A percentile compares a stretch with the other conserved stretches of the same genome.
These are phyloP conservation scores for Trametes hirsuta DNA, from an alignment of 1,284 basidiomycete genomes.

Conservation along the genomic window DNA sequence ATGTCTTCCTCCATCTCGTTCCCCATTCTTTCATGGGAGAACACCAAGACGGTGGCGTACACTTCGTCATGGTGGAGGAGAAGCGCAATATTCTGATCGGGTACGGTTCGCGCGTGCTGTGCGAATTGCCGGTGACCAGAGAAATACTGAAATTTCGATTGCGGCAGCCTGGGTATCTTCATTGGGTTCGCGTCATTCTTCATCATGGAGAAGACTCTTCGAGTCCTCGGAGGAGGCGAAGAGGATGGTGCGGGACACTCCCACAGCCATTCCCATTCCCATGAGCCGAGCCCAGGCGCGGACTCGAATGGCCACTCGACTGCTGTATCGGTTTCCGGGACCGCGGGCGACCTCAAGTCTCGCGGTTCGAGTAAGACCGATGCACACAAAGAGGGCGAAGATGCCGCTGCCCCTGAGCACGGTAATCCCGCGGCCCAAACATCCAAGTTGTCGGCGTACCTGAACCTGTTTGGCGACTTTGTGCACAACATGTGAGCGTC, in stretches of 20 bases:
- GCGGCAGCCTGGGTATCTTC: constrained; percentile 70
- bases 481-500: constrained; percentile 80
- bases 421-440: constrained; percentile 43
- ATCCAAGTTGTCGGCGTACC: constrained; percentile 84
- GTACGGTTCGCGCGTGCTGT: constrained; percentile 41
- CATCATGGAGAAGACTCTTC: constrained; percentile 87
- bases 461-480: constrained; percentile 90
- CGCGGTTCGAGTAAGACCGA: constrained; percentile 32
- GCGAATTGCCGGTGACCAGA: neutral
- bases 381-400: constrained; percentile 22
- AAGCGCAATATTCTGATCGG: constrained; percentile 89
- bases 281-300: constrained; percentile 31
- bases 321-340: constrained; percentile 36
- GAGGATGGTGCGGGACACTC: constrained; percentile 44
- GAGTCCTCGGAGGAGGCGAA: constrained; percentile 73
- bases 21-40: constrained; percentile 92
- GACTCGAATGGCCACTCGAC: constrained; percentile 34
- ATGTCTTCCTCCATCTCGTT: constrained; percentile 88
- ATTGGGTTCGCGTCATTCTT: constrained; percentile 87
- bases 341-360: constrained; percentile 37
- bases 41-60: constrained; percentile 66
- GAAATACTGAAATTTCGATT: neutral
- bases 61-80: constrained; percentile 83
- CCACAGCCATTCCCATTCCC: constrained; percentile 61
- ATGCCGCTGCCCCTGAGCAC: constrained; percentile 35